These are phyloP conservation scores for Erysimum cheiri DNA, from an alignment of 441 rosid species.

Conservation along the genomic window DNA sequence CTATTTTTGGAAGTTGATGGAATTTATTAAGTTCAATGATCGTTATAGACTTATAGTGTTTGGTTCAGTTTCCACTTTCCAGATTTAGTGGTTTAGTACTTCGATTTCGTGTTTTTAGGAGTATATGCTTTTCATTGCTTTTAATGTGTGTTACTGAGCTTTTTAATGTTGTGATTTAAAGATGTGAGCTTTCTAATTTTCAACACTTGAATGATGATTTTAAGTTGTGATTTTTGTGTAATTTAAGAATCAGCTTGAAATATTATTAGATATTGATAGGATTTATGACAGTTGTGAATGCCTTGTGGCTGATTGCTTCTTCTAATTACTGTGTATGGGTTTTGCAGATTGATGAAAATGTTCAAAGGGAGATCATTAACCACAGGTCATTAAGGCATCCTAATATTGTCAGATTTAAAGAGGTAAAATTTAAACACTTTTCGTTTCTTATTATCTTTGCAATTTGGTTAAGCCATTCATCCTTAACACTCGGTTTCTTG, in stretches of 20 bases:
- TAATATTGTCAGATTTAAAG: constrained; percentile 67
- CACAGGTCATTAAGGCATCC: constrained; percentile 73
- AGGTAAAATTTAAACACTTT: constrained; percentile 43
- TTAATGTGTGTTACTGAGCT: background rate
- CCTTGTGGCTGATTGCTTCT: constrained; percentile 10
- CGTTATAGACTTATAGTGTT: constrained; percentile 2
- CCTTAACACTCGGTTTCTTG: background rate
- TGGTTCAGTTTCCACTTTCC: constrained; percentile 14
- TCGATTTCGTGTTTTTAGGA: background rate
- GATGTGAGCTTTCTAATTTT: background rate
- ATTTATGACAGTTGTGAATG: constrained; percentile 6
- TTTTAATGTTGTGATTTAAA: background rate
- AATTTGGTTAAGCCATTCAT: background rate
- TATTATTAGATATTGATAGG: background rate
- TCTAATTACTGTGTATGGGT: background rate
- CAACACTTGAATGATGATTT: background rate
- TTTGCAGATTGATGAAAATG: constrained; percentile 76
- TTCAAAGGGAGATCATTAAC: constrained; percentile 71
- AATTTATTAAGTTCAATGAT: constrained; percentile 16
- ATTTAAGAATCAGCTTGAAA: background rate
- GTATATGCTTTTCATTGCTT: background rate
- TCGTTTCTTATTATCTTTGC: background rate
- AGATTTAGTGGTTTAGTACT: constrained; percentile 10
- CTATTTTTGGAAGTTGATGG: constrained; percentile 32
- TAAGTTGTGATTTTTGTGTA: background rate